phyloP scores from a whole-genome alignment of 2,329 filamentous ascomycete genomes.

The Fusarium proliferatum region DNA sequence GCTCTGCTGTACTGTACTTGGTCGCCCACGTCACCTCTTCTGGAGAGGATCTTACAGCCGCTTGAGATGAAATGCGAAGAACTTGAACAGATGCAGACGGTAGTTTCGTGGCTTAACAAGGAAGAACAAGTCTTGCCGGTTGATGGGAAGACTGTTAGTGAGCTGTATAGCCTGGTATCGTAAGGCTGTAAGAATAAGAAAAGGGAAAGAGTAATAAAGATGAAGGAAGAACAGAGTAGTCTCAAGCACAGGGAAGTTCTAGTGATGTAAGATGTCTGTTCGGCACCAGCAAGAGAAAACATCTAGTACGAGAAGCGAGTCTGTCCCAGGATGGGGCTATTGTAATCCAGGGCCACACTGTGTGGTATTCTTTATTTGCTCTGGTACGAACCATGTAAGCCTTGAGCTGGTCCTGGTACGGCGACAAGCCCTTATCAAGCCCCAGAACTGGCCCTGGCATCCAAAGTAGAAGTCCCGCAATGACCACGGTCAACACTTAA shows the following conservation, averaged over 20 bases:
- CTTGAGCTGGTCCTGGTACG: constrained; percentile 37
- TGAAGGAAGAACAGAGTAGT: constrained; percentile 31
- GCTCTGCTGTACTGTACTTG: constrained; percentile 32
- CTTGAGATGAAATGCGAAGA: constrained; percentile 21
- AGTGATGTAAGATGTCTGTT: constrained; percentile 45
- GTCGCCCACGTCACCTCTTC: constrained; percentile 26
- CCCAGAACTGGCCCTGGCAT: constrained; percentile 38
- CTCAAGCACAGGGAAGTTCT: constrained; percentile 26
- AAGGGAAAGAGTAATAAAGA: constrained; percentile 32
- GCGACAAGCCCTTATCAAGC: constrained; percentile 42
- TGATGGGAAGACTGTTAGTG: constrained; percentile 20
- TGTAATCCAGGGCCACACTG: constrained; percentile 41
- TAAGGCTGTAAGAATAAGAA: constrained; percentile 26
- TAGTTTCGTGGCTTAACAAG: constrained; percentile 21
- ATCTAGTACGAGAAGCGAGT: constrained; percentile 39
- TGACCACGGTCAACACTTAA: constrained; percentile 33
- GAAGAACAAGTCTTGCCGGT: constrained; percentile 19
- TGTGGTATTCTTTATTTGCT: constrained; percentile 42
- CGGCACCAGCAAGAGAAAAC: constrained; percentile 37
- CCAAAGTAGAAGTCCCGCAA: constrained; percentile 37
- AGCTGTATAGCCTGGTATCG: constrained; percentile 28
- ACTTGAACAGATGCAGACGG: constrained; percentile 11
- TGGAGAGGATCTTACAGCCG: constrained; percentile 21
- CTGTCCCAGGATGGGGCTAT: constrained; percentile 33
- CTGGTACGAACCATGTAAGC: constrained; percentile 39